A percentile compares a stretch with the other conserved stretches of the same genome.
phyloP scores from a whole-genome alignment of 116 monocot species.

The Thalassia testudinum region DNA sequence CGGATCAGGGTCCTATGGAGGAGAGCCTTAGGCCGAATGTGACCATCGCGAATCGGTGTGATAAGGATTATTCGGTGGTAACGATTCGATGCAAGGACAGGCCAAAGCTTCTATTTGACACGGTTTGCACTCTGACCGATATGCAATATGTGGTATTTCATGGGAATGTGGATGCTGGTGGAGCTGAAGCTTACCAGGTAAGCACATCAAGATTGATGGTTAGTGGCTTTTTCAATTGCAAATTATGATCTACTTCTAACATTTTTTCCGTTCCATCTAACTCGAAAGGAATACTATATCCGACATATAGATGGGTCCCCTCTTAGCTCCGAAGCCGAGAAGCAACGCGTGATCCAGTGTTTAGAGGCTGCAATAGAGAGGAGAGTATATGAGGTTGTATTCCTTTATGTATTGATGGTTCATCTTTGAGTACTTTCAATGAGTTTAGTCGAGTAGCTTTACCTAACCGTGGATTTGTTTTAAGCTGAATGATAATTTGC shows the following conservation, averaged over 20 bases:
- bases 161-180: slow-evolving; percentile 21
- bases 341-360: slow-evolving; percentile 27
- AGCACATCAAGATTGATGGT: too few relatives aligned
- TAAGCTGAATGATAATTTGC: too few relatives aligned
- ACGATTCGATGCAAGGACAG: slow-evolving; percentile 36
- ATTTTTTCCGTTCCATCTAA: neutral
- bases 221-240: too few relatives aligned
- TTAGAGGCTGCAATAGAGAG: slow-evolving; percentile 51
- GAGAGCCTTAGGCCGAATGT: slow-evolving; percentile 21
- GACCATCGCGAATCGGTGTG: slow-evolving; percentile 25
- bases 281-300: slow-evolving; percentile 55
- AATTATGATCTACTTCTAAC: too few relatives aligned
- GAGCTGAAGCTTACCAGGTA: slow-evolving; percentile 43
- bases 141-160: slow-evolving; percentile 56
- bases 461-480: too few relatives aligned
- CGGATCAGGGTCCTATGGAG: neutral
- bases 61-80: slow-evolving; percentile 42
- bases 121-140: slow-evolving; percentile 48
- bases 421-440: too few relatives aligned
- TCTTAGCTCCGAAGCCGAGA: slow-evolving; percentile 31
- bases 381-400: slow-evolving; percentile 34
- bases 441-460: too few relatives aligned
- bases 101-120: slow-evolving; percentile 52
- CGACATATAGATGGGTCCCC: slow-evolving; percentile 38
- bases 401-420: too few relatives aligned